These are phyloP conservation scores for Podospora fimiseda DNA, from an alignment of 495 filamentous ascomycete genomes.

Conservation along the genomic window DNA sequence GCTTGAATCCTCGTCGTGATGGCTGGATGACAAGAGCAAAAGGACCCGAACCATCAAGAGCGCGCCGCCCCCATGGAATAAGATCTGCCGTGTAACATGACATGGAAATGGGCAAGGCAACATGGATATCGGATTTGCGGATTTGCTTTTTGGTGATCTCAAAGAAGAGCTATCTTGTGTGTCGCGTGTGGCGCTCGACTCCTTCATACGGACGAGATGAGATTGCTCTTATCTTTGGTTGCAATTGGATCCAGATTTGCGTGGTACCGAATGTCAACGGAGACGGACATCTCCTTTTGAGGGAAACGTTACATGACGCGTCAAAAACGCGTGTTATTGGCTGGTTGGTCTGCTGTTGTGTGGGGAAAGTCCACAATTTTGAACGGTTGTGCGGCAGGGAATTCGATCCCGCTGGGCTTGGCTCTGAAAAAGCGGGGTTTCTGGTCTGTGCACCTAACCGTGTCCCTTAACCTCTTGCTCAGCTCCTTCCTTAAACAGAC, in stretches of 20 bases:
- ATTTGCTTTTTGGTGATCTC: no score
- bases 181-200: no score
- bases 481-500: conserved; percentile 7
- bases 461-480: not conserved
- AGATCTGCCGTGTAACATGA: conserved; percentile 4
- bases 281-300: no score
- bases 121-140: not conserved
- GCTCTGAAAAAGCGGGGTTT: not conserved
- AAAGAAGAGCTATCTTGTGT: no score
- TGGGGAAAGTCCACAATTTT: not conserved
- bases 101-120: not conserved
- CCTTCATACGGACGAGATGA: no score
- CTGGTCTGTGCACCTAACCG: not conserved
- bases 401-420: not conserved
- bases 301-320: conserved; percentile 16
- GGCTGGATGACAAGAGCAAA: no score
- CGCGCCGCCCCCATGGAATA: no score
- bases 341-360: not conserved
- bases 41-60: not conserved
- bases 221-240: not conserved
- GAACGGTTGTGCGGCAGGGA: conserved; percentile 3
- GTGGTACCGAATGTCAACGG: not conserved
- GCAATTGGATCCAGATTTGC: not conserved
- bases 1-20: no score
- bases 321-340: not conserved